phyloP scores from a whole-genome alignment of 2,329 filamentous ascomycete species.

The Hawksworthiomyces lignivorus region DNA sequence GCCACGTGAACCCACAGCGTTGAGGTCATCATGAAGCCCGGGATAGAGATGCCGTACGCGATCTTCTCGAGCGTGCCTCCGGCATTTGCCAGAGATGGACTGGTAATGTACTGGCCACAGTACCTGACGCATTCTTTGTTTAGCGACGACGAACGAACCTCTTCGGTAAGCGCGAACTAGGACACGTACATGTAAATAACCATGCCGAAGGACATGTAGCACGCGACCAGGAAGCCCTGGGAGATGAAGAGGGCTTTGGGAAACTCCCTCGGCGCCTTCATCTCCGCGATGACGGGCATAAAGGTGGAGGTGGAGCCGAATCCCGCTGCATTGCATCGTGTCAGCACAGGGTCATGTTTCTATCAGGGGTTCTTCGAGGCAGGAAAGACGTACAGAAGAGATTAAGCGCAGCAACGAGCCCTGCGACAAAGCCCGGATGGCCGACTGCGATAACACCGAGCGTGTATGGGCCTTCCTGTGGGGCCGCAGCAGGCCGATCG shows the following conservation, averaged over 20 bases:
- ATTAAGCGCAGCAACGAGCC: slow-evolving; percentile 18
- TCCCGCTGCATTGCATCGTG: slow-evolving; percentile 36
- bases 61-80: slow-evolving; percentile 54
- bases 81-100: slow-evolving; percentile 53
- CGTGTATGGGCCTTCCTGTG: slow-evolving; percentile 31
- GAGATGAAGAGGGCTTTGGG: slow-evolving; percentile 51
- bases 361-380: no score
- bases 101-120: slow-evolving; percentile 56
- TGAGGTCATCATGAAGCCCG: slow-evolving; percentile 17
- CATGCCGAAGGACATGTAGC: slow-evolving; percentile 17
- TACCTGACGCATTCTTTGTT: no score
- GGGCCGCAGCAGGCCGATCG: slow-evolving; percentile 46
- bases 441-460: slow-evolving; percentile 39
- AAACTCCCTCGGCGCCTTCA: slow-evolving; percentile 51
- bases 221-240: slow-evolving; percentile 3
- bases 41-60: slow-evolving; percentile 43
- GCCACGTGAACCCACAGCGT: slow-evolving; percentile 15
- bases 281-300: slow-evolving; percentile 58
- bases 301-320: slow-evolving; percentile 57
- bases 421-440: slow-evolving; percentile 35
- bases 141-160: no score
- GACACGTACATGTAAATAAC: slow-evolving; percentile 51
- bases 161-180: no score
- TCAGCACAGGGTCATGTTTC: slow-evolving; percentile 43
- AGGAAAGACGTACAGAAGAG: slow-evolving; percentile 34